Conservation (phyloP, 2,329 filamentous ascomycete genomes). For the Stagonosporopsis chrysanthemi region DNA sequence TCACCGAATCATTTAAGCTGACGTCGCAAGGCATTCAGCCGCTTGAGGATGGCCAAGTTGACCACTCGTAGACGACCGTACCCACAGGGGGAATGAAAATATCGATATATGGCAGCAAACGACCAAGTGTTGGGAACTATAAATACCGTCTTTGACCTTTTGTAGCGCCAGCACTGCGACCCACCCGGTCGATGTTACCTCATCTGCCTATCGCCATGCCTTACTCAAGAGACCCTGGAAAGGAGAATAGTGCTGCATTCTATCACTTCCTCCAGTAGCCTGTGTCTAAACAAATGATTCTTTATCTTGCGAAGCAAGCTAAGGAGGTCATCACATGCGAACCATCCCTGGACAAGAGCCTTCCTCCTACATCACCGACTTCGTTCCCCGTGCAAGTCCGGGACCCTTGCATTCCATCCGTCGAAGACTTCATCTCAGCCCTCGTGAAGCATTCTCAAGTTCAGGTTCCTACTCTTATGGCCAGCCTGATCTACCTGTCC, state of each 20-base stretch:
- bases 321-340: constrained; percentile 83
- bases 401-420: constrained; percentile 69
- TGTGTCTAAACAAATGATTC: constrained; percentile 78
- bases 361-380: constrained; percentile 66
- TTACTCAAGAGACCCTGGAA: constrained; percentile 52
- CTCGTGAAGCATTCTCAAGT: constrained; percentile 93
- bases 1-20: too few relatives aligned
- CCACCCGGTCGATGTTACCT: too few relatives aligned
- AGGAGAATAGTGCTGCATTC: constrained; percentile 74
- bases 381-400: constrained; percentile 64
- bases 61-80: too few relatives aligned
- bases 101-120: too few relatives aligned
- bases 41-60: too few relatives aligned
- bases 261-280: constrained; percentile 82
- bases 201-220: too few relatives aligned
- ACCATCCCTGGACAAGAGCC: too few relatives aligned
- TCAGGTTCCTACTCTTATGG: constrained; percentile 97
- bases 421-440: constrained; percentile 91
- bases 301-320: constrained; percentile 76
- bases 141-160: too few relatives aligned
- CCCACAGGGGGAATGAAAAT: too few relatives aligned
- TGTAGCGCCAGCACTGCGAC: too few relatives aligned
- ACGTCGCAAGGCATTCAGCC: too few relatives aligned
- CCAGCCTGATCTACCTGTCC: constrained; percentile 89
- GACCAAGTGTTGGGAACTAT: too few relatives aligned